A percentile compares a stretch with the other conserved stretches of the same genome.
Conservation (phyloP, 2,329 filamentous ascomycete species). For the Graphiopsis chlorocephala region DNA sequence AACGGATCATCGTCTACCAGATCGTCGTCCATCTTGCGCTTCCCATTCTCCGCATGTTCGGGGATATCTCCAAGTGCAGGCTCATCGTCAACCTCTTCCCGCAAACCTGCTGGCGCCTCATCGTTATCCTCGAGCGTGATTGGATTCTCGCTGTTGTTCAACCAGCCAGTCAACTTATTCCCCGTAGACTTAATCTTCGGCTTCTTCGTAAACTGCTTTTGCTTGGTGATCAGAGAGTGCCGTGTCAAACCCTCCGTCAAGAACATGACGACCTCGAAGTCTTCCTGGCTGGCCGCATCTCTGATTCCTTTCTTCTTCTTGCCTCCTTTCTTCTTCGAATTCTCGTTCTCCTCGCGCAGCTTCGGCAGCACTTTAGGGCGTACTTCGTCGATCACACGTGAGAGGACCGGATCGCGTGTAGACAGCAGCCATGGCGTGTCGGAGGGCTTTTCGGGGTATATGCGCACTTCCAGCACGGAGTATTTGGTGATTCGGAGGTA, state of each 20-base stretch:
- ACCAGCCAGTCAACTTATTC: constrained; percentile 47
- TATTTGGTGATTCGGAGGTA: constrained; percentile 90
- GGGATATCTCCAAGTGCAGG: constrained; percentile 58
- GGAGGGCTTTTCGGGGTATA: constrained; percentile 89
- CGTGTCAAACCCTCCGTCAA: constrained; percentile 80
- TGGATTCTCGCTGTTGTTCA: constrained; percentile 42
- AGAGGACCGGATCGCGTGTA: constrained; percentile 70
- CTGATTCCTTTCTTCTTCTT: constrained; percentile 74
- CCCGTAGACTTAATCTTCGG: constrained; percentile 44
- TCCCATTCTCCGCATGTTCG: constrained; percentile 29
- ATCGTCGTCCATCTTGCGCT: constrained; percentile 23
- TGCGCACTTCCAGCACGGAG: constrained; percentile 92
- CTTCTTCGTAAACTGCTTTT: constrained; percentile 64
- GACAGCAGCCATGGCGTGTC: constrained; percentile 82
- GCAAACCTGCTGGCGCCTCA: constrained; percentile 45
- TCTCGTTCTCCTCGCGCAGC: constrained; percentile 76
- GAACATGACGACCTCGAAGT: constrained; percentile 94
- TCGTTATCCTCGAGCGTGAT: constrained; percentile 43
- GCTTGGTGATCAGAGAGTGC: constrained; percentile 82
- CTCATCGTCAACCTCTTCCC: constrained; percentile 61
- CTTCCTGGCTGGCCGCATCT: constrained; percentile 82
- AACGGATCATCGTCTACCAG: constrained; percentile 31
- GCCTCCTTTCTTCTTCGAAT: constrained; percentile 57
- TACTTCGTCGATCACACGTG: constrained; percentile 79
- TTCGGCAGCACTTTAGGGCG: constrained; percentile 87